These are phyloP conservation scores for Rhizopogon vinicolor DNA, from an alignment of 768 basidiomycete genomes.

Conservation along the genomic window DNA sequence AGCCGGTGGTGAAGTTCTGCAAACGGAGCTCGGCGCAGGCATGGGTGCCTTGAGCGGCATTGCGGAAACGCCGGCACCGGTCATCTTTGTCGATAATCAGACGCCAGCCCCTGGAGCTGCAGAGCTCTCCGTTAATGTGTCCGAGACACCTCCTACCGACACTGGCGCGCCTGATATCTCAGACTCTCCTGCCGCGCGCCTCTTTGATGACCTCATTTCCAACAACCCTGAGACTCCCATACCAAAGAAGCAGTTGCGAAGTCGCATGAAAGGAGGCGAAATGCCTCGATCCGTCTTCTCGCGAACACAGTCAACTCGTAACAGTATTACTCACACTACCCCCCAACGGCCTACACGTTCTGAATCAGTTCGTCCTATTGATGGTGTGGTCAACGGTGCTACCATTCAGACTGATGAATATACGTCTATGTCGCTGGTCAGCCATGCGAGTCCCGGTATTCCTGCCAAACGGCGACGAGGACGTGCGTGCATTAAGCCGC, in stretches of 20 bases:
- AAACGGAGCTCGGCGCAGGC: conserved; percentile 12
- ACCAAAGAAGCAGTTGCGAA: conserved; percentile 13
- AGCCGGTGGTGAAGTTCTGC: conserved; percentile 22
- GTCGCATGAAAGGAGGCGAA: conserved; percentile 8
- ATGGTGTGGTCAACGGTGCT: conserved; percentile 5
- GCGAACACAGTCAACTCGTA: conserved; percentile 9
- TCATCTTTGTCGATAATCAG: conserved; percentile 13
- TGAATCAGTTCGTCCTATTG: conserved; percentile 15
- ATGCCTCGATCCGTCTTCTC: conserved; percentile 9
- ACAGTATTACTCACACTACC: background rate
- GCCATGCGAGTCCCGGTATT: background rate
- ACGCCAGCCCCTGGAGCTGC: conserved; percentile 17
- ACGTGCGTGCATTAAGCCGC: conserved; percentile 21
- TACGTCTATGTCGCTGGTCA: background rate
- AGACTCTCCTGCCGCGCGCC: conserved; percentile 22
- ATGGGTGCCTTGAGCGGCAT: conserved; percentile 7
- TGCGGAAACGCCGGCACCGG: conserved; percentile 7
- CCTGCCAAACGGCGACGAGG: conserved; percentile 29
- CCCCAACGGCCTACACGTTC: conserved; percentile 10
- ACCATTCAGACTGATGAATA: conserved; percentile 7
- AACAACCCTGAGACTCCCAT: conserved; percentile 11
- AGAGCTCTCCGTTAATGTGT: conserved; percentile 9
- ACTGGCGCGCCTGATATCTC: background rate
- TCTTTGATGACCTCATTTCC: conserved; percentile 26
- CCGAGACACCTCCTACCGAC: conserved; percentile 6